Base-by-base conservation (phyloP, 1,284 basidiomycete genomes). In the Ganoderma sinense region DNA sequence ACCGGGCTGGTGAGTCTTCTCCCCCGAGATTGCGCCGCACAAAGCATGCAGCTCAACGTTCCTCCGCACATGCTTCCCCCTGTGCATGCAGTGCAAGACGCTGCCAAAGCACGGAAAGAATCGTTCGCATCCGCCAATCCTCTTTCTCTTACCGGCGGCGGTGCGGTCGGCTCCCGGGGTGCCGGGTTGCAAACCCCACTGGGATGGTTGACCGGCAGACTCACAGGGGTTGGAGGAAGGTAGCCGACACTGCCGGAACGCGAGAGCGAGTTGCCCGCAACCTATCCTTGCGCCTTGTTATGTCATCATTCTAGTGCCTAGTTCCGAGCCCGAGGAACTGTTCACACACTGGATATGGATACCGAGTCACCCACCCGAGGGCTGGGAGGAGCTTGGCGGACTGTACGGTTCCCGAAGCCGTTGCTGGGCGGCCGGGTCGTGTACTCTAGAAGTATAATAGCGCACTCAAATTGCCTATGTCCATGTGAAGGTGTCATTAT, bases 71-170 rank as follows among this genome's bases (percentile, higher is more conserved):
- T 36, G 26, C 51, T 58, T 53, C 65, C 51, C 29, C 31, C 7
- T 11, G 55, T 31, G 18, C 18, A 23, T 71, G 51, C 78, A 95
- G 93, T 92, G 60, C 89, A 88, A 83, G 83, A 84, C 73, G 88
- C 91, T 31, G 85, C 89, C 62, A 89, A 89, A 75, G 87, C 89
- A 55, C 86, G 94, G 70, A 93, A 90, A 76, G 90, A 93, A 70
- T 93, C 93, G 0, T 94, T 89, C 77, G 82, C 87, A 48, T 90
- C 92, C 29, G 88, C 93, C 20, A 94, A 95, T 76, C 94, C 94
- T 10, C 86, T 95, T 56, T 89, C 93, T 13, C 80, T 94, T 40
- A 91, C 92, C 62, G 82, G 85, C 56, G 87, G 89, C 16, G 84
- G 88, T 7, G 67, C 73, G 41, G 89, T 89, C 10, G 88, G 89